Evolutionary conservation across 2,329 filamentous ascomycete genomes (phyloP).

Genomic region (Gnomoniopsis sp.): DNA sequence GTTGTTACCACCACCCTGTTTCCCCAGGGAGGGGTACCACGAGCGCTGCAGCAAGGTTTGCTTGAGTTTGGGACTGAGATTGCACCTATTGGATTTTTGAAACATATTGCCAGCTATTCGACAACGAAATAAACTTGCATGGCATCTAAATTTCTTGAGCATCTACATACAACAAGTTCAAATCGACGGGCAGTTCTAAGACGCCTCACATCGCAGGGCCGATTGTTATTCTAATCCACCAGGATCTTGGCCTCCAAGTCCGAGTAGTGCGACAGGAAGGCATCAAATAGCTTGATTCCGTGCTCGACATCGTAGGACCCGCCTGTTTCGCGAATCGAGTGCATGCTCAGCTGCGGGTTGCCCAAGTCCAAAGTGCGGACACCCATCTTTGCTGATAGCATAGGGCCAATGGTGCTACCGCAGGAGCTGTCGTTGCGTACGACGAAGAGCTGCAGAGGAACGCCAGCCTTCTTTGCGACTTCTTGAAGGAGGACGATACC

Average conservation of each 20-base stretch:
- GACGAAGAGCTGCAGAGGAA: constrained; percentile 93
- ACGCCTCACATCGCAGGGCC: background rate
- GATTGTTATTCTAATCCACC: constrained; percentile 59
- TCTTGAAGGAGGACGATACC: constrained; percentile 92
- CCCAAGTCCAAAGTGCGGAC: constrained; percentile 87
- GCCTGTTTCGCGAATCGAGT: constrained; percentile 91
- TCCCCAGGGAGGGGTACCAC: too few relatives aligned
- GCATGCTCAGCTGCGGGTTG: constrained; percentile 94
- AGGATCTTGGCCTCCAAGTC: constrained; percentile 77
- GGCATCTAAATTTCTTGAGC: too few relatives aligned
- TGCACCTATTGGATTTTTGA: background rate
- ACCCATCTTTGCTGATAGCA: constrained; percentile 83
- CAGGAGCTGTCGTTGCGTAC: constrained; percentile 94
- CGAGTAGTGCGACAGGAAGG: constrained; percentile 85
- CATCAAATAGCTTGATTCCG: constrained; percentile 79
- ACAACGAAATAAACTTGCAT: background rate
- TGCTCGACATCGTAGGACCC: constrained; percentile 85
- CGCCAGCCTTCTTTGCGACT: constrained; percentile 67
- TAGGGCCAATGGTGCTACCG: constrained; percentile 96
- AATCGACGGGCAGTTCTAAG: background rate
- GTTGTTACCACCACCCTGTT: too few relatives aligned
- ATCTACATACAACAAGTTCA: background rate
- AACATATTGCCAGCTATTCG: background rate
- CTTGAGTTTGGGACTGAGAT: background rate
- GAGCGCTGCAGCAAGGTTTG: background rate